phyloP scores from a whole-genome alignment of 768 basidiomycete species.

The Russula olivacea region DNA sequence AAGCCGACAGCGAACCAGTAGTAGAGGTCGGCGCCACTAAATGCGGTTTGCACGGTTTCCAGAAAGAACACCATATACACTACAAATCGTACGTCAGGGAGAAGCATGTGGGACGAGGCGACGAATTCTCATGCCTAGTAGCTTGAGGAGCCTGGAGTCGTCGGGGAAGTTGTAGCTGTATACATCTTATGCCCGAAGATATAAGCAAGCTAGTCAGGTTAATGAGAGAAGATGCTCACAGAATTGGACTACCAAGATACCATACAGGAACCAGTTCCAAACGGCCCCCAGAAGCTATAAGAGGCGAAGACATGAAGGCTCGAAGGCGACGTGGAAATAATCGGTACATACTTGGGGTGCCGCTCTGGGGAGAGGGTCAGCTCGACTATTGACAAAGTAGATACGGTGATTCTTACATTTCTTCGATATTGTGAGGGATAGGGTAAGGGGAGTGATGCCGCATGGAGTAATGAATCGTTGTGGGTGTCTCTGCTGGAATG shows the following conservation, averaged over 20 bases:
- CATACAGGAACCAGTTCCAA: constrained; percentile 30
- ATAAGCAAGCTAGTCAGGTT: neutral
- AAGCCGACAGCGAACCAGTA: constrained; percentile 31
- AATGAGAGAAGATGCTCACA: constrained; percentile 25
- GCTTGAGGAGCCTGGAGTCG: constrained; percentile 1
- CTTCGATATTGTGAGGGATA: neutral
- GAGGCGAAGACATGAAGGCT: neutral
- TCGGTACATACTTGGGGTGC: constrained; percentile 6
- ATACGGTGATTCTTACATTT: neutral
- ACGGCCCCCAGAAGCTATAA: constrained; percentile 12
- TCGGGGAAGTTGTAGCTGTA: constrained; percentile 16
- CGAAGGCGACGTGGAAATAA: neutral
- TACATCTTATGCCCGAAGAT: neutral
- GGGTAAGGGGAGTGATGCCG: too few relatives aligned
- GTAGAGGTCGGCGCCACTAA: constrained; percentile 30
- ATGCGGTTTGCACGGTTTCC: constrained; percentile 28
- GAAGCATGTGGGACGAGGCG: too few relatives aligned
- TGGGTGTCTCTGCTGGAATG: neutral
- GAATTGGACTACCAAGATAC: constrained; percentile 30
- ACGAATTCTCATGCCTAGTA: neutral
- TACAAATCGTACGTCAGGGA: constrained; percentile 8
- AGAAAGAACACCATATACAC: constrained; percentile 29
- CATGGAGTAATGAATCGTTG: too few relatives aligned
- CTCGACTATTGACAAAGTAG: neutral
- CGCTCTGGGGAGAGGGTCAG: neutral